Base-by-base conservation (phyloP, 1,284 basidiomycete genomes). In the Porodaedalea pini region DNA sequence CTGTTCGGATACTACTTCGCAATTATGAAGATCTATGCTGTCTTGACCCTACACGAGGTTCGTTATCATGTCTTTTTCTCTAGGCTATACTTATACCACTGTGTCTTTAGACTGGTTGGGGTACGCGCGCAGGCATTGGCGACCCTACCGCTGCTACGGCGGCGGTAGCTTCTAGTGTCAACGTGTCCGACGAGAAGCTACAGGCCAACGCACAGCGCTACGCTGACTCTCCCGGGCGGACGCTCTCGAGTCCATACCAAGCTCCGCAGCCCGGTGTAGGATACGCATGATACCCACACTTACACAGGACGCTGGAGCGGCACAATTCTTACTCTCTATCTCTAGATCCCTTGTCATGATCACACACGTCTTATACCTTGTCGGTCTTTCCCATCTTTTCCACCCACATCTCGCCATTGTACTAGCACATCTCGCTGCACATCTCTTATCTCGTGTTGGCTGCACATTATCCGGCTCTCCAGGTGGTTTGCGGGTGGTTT, bases 1-100 rank as follows among this genome's bases (percentile, higher is more conserved):
- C 67, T 86, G 4, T 94, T 94, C 68, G 92, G 92, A 23, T 94
- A 95, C 71, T 89, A 88, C 73, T 92, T 92, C 65, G 85, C 90
- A 11, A 74, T 92, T 65, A 92, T 94, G 90, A 93, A 92, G 71
- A 63, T 93, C 43, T 93, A 93, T 69, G 90, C 90, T 25, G 73
- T 91, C 23, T 85, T 83, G 69, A 93, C 90, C 37, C 75, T 93
- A 54, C 90, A 92, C 72, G 88, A 92, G 77, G 83, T 85, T 51
- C 25, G 70, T 60, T 44, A 45, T 34, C 36, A 55, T 49, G 47
- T 19, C 36, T 57, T 57, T 48, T 40, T 44, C 37, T 23, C 43
- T 40, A 47, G 29, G 19, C 15, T 27, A 45, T 27, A 48, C 11
- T 55, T 19, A 56, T 25, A 45, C 51, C 31, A 23, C 53, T 31